Evolutionary conservation across 225 moss, liverwort and hornwort species (phyloP).

Genomic region (Asterella californica): DNA sequence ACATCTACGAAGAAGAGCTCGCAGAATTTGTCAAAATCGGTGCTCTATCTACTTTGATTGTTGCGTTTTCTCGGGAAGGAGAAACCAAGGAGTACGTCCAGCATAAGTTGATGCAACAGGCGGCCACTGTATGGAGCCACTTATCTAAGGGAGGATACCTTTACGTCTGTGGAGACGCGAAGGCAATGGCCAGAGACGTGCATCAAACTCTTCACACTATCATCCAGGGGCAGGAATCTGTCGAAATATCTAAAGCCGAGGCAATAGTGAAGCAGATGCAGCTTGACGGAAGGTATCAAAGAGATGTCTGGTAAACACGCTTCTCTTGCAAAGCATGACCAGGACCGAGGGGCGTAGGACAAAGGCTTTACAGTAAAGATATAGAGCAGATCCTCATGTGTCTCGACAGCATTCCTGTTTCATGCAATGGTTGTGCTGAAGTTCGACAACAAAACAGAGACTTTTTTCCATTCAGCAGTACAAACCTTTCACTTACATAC

Average conservation of each 20-base stretch:
- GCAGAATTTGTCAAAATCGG: conserved; percentile 41
- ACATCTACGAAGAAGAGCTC: conserved; percentile 84
- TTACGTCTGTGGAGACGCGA: conserved; percentile 95
- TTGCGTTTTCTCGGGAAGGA: conserved; percentile 77
- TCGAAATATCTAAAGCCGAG: conserved; percentile 60
- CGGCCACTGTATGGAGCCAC: conserved; percentile 53
- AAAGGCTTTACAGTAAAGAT: too few species aligned
- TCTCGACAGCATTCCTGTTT: too few species aligned
- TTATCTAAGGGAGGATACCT: conserved; percentile 62
- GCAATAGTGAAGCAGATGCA: conserved; percentile 69
- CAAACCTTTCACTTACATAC: too few species aligned
- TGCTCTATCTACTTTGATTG: conserved; percentile 45
- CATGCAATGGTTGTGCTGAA: too few species aligned
- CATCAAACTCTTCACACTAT: conserved; percentile 58
- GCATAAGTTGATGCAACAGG: conserved; percentile 65
- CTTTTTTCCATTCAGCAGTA: too few species aligned
- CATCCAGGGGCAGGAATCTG: conserved; percentile 61
- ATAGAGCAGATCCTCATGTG: too few species aligned
- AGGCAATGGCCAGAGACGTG: conserved; percentile 96
- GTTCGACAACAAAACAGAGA: too few species aligned
- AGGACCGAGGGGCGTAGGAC: too few species aligned
- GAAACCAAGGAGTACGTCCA: conserved; percentile 80
- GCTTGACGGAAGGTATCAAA: conserved; percentile 66
- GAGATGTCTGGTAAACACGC: conserved; percentile 74
- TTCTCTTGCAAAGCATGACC: too few species aligned